phyloP scores from a whole-genome alignment of 2,329 filamentous ascomycete genomes.

The Xylaria digitata region DNA sequence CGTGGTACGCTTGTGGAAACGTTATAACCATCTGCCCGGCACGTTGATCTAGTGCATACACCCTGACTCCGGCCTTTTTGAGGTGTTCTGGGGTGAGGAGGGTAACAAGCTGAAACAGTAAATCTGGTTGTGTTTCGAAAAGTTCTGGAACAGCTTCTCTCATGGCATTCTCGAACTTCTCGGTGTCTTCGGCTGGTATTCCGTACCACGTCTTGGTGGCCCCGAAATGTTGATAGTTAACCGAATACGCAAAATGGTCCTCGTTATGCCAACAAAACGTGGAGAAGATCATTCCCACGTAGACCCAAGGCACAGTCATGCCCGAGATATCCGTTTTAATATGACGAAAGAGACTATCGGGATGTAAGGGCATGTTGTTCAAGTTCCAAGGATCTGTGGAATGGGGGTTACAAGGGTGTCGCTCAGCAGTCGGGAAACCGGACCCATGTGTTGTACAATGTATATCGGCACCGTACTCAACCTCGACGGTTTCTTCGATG shows the following conservation, averaged over 20 bases:
- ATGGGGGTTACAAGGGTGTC: conserved; percentile 86
- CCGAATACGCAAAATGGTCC: conserved; percentile 96
- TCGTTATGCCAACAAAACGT: conserved; percentile 99
- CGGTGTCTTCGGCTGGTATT: conserved; percentile 91
- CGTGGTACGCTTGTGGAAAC: conserved; percentile 96
- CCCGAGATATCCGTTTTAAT: conserved; percentile 99
- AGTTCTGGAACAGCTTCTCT: conserved; percentile 92
- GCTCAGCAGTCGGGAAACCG: conserved; percentile 94
- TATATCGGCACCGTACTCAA: conserved; percentile 98
- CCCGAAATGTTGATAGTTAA: conserved; percentile 98
- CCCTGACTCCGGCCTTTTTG: conserved; percentile 89
- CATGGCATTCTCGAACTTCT: conserved; percentile 97
- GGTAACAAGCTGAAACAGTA: conserved; percentile 97
- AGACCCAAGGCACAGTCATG: conserved; percentile 99
- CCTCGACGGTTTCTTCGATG: conserved; percentile 93
- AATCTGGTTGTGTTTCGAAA: conserved; percentile 95
- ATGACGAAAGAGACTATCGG: conserved; percentile 92
- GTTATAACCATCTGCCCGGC: conserved; percentile 97
- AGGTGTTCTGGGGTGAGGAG: conserved; percentile 92
- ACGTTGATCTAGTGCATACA: conserved; percentile 94
- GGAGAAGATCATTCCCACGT: conserved; percentile 99
- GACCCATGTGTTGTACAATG: conserved; percentile 98
- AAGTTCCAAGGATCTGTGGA: conserved; percentile 95
- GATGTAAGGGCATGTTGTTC: conserved; percentile 88
- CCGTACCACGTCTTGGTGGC: conserved; percentile 99